Percentiles rank a stretch among this genome's conserved stretches.
Evolutionary conservation across 2,329 filamentous ascomycete species (phyloP).

Genomic region (Aschersonia sp.): DNA sequence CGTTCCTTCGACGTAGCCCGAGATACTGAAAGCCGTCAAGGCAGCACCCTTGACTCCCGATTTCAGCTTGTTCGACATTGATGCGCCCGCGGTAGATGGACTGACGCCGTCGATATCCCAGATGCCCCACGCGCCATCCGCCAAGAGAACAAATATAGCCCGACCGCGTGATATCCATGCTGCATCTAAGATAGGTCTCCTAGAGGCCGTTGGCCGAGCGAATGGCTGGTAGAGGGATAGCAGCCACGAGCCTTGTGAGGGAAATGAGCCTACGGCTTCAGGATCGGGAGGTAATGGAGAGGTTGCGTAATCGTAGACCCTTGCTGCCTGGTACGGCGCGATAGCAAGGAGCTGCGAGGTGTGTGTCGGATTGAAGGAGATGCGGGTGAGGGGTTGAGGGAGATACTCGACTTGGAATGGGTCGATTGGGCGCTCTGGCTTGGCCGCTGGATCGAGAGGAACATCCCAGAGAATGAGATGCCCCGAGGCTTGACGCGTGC

Average conservation of each 20-base stretch:
- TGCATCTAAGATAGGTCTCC: constrained; percentile 48
- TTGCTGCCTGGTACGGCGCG: constrained; percentile 38
- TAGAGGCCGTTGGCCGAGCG: constrained; percentile 28
- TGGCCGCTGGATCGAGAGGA: constrained; percentile 26
- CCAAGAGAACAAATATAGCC: constrained; percentile 42
- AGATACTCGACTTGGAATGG: constrained; percentile 49
- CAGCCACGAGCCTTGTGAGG: constrained; percentile 48
- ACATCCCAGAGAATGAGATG: constrained; percentile 44
- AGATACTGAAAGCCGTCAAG: constrained; percentile 40
- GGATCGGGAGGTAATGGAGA: constrained; percentile 38
- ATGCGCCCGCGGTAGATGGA: constrained; percentile 24
- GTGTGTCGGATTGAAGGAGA: constrained; percentile 47
- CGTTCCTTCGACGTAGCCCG: constrained; percentile 46
- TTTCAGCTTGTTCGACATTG: constrained; percentile 33
- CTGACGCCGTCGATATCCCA: constrained; percentile 50
- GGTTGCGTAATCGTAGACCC: constrained; percentile 46
- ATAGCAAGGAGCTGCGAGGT: constrained; percentile 43
- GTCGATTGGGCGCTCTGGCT: constrained; percentile 16
- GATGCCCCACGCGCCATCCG: constrained; percentile 53
- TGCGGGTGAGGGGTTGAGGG: constrained; percentile 34
- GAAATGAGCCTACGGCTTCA: constrained; percentile 32
- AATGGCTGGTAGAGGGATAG: constrained; percentile 47
- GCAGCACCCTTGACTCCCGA: constrained; percentile 42
- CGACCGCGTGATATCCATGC: constrained; percentile 47
- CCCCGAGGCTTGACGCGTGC: constrained; percentile 44